Base-by-base conservation (phyloP, 1,284 basidiomycete genomes). In the Macrocystidia cucumis region DNA sequence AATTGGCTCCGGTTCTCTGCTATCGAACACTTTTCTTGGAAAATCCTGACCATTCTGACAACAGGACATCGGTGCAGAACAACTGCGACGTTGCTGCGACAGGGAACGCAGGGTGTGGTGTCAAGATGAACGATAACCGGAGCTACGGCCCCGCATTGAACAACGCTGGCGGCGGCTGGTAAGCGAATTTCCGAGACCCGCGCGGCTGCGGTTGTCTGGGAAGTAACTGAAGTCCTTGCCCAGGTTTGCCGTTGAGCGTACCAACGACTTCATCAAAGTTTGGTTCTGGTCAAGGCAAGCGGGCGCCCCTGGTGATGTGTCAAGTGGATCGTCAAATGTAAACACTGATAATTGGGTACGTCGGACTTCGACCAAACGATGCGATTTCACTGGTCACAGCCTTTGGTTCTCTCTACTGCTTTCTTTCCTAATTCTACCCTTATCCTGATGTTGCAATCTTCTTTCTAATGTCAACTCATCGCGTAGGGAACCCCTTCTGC, bases 101-200 rank as follows among this genome's bases (percentile, higher is more conserved):
- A 21, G 58, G 58, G 42, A 86, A 86, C 46, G 54, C 62, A 0
- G 80, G 80, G 0, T 88, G 84, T 45, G 74, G 76, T n/a, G 79
- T 85, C 14, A 49, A 59, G 16, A 46, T 71, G 25, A 51, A 44
- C 32, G 64, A 62, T 31, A 32, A 49, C 0, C 59, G 60, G 31
- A 78, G 69, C 45, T 84, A 72, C 45, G 81, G 81, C 0, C 68
- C 74, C 0, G 42, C 49, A 3, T 81, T 83, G 58, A 82, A 85
- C 50, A 44, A 46, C 9, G 64, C 63, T 20, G 74, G 77, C 9
- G 82, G 81, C 22, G 78, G 78, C 45, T 81, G 72, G 69, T 72
- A 41, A 29, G 54, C 47, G 9, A n/a, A 12, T 9, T 16, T n/a
- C 9, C 17, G 26, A 11, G 6, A 23, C 14, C 4, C 9, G n/a